Evolutionary conservation across 2,329 filamentous ascomycete genomes (phyloP).

Genomic region (Madurella fahalii): DNA sequence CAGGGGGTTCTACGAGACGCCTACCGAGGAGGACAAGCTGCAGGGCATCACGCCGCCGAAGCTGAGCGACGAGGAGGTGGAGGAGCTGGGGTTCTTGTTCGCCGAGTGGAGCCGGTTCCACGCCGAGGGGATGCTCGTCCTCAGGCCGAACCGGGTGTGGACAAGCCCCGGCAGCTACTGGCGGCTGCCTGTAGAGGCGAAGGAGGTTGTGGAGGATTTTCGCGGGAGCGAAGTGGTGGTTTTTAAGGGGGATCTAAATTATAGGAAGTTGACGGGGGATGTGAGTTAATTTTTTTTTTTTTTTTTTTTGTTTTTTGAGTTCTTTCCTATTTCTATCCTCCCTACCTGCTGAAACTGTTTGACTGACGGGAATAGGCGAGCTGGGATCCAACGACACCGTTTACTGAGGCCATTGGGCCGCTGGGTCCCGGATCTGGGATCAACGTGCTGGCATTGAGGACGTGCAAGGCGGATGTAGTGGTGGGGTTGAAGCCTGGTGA

Average conservation of each 20-base stretch:
- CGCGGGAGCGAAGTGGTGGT: constrained; percentile 81
- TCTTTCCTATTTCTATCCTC: neutral
- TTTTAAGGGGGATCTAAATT: constrained; percentile 97
- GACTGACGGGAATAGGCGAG: constrained; percentile 46
- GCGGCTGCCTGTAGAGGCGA: constrained; percentile 68
- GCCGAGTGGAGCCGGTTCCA: constrained; percentile 76
- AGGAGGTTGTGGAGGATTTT: constrained; percentile 69
- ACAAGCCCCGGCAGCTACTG: constrained; percentile 84
- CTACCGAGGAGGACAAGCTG: constrained; percentile 61
- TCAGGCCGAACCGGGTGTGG: constrained; percentile 89
- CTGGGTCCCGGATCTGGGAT: constrained; percentile 77
- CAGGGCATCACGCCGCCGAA: constrained; percentile 55
- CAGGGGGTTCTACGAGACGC: constrained; percentile 71
- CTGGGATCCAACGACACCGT: constrained; percentile 87
- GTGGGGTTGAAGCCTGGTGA: constrained; percentile 78
- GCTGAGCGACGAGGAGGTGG: constrained; percentile 63
- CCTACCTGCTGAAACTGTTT: no score
- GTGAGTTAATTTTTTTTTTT: constrained; percentile 47
- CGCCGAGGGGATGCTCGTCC: constrained; percentile 73
- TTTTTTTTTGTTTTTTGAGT: neutral
- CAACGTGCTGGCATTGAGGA: constrained; percentile 81
- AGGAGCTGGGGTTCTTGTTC: constrained; percentile 72
- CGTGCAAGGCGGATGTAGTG: constrained; percentile 94
- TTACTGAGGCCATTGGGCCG: constrained; percentile 78
- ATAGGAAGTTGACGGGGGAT: constrained; percentile 86